Evolutionary conservation across 83 land plant species (phyloP).

Genomic region (Picea mariana): DNA sequence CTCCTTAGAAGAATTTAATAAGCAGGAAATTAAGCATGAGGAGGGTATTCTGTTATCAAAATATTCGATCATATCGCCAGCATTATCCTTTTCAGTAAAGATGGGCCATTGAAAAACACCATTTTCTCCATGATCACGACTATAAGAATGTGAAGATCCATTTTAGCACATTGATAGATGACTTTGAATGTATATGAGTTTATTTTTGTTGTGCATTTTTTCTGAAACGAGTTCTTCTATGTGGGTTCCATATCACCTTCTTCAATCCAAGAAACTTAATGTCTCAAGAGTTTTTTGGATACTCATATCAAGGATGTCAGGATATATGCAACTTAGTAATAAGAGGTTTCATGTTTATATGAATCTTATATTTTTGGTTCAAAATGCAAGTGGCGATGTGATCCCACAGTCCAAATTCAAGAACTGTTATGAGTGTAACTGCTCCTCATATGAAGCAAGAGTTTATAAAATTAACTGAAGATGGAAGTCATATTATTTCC

Average conservation of each 20-base stretch:
- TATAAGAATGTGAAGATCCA: constrained; percentile 7
- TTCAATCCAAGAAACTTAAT: neutral
- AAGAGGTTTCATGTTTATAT: neutral
- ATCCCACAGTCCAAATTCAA: neutral
- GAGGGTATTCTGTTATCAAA: constrained; percentile 4
- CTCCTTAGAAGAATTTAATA: neutral
- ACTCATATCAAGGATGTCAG: neutral
- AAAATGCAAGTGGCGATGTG: neutral
- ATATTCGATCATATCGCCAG: constrained; percentile 5
- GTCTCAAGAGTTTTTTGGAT: neutral
- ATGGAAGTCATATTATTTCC: neutral
- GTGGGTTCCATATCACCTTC: neutral
- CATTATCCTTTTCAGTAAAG: constrained; percentile 14
- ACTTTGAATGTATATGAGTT: no score
- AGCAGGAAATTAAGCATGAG: neutral
- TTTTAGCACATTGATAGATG: no score
- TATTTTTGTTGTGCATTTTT: neutral
- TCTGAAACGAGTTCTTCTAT: neutral
- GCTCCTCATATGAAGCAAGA: neutral
- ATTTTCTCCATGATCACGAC: constrained; percentile 18
- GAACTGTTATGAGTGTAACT: neutral
- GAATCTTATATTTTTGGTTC: neutral
- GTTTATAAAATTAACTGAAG: neutral
- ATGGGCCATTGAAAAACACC: constrained; percentile 16
- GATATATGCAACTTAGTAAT: neutral